Percentiles rank a stretch among this genome's conserved stretches.
phyloP scores from a whole-genome alignment of 345 rosid species.

The Combretum micranthum region DNA sequence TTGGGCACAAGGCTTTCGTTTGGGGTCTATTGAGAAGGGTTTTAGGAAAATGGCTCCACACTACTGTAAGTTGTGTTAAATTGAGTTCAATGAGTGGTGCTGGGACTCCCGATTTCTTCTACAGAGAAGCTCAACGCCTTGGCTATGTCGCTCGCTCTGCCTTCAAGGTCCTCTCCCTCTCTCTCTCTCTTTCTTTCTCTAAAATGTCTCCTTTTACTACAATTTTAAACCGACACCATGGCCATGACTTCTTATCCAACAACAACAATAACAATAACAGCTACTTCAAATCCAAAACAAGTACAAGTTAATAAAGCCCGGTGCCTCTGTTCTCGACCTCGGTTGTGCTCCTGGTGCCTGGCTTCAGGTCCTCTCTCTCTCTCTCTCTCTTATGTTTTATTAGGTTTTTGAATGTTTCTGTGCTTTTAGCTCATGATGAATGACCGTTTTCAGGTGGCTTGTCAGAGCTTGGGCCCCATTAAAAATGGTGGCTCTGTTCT shows the following conservation, averaged over 20 bases:
- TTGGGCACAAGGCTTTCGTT: too few species aligned
- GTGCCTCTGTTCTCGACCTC: constrained; percentile 89
- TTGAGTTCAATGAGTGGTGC: constrained; percentile 51
- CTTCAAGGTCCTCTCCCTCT: constrained; percentile 52
- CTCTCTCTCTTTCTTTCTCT: background rate
- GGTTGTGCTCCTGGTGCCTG: constrained; percentile 99
- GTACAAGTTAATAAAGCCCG: constrained; percentile 66
- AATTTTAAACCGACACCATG: background rate
- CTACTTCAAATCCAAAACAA: constrained; percentile 89
- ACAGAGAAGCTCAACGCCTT: constrained; percentile 94
- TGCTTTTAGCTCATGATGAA: background rate
- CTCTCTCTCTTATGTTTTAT: background rate
- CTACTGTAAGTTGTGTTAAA: background rate
- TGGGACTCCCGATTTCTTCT: constrained; percentile 91
- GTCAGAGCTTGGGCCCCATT: constrained; percentile 81
- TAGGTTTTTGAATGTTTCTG: background rate
- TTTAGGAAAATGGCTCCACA: too few species aligned
- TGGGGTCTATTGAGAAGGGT: too few species aligned
- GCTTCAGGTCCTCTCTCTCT: constrained; percentile 61
- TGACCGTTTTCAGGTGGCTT: constrained; percentile 65
- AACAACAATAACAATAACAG: constrained; percentile 28
- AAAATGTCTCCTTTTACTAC: background rate
- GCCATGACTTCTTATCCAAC: too few species aligned
- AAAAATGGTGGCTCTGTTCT: constrained; percentile 76
- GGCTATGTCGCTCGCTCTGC: constrained; percentile 98